These are phyloP conservation scores for Ophiostoma himal-ulmi DNA, from an alignment of 2,329 filamentous ascomycete species.

Conservation along the genomic window DNA sequence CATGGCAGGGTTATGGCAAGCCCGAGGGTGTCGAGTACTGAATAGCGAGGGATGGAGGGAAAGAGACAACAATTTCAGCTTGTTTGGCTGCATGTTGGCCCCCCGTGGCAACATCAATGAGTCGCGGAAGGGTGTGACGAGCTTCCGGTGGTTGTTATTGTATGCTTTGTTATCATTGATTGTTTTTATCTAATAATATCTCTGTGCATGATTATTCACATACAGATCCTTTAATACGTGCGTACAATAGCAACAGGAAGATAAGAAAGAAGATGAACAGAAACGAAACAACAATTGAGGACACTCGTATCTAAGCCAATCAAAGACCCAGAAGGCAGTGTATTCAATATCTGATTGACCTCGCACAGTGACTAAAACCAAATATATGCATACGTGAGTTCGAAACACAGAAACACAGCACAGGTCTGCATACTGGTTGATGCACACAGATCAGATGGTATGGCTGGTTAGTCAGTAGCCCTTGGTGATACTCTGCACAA, in stretches of 20 bases:
- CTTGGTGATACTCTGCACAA: slow-evolving; percentile 16
- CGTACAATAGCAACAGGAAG: background rate
- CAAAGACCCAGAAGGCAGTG: background rate
- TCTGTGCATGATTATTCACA: background rate
- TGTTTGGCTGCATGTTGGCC: background rate
- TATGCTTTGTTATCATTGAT: background rate
- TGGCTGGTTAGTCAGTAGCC: slow-evolving; percentile 4
- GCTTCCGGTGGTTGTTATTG: background rate
- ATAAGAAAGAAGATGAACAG: background rate
- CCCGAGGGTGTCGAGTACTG: background rate
- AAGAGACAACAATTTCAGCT: background rate
- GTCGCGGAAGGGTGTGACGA: background rate
- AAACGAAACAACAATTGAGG: background rate
- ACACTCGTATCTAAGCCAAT: background rate
- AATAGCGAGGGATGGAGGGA: background rate
- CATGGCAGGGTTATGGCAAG: background rate
- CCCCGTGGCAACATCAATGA: background rate
- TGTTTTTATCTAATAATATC: background rate
- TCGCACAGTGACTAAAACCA: background rate
- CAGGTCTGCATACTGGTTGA: background rate
- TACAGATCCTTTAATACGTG: background rate
- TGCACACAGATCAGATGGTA: background rate
- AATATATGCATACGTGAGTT: slow-evolving; percentile 4
- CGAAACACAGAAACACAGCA: slow-evolving; percentile 5
- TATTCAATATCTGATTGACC: background rate